phyloP scores from a whole-genome alignment of 306 rosid species.

The Dryas drummondii region DNA sequence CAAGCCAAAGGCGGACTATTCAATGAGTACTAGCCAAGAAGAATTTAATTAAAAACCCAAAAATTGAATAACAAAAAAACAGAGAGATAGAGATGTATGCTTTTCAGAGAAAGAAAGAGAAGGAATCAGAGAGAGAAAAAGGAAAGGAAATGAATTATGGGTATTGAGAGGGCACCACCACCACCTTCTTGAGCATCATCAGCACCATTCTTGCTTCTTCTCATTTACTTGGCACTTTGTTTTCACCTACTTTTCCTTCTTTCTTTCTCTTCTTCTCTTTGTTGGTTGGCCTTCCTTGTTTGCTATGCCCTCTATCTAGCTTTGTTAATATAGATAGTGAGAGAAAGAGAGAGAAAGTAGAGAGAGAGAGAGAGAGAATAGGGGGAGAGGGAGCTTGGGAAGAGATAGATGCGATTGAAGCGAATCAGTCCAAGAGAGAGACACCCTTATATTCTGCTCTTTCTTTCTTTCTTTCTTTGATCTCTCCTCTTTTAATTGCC shows the following conservation, averaged over 20 bases:
- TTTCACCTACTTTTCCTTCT: conserved; percentile 39
- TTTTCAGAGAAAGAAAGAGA: conserved; percentile 27
- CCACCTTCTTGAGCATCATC: conserved; percentile 28
- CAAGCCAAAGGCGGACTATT: conserved; percentile 56
- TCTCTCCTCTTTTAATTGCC: conserved; percentile 3
- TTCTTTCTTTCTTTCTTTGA: conserved; percentile 17
- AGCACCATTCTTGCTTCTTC: conserved; percentile 5
- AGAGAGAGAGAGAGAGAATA: conserved; percentile 18
- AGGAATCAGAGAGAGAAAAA: conserved; percentile 20
- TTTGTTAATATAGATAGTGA: conserved; percentile 13
- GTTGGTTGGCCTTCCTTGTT: conserved; percentile 3
- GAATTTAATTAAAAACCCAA: background rate
- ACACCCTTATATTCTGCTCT: conserved; percentile 53
- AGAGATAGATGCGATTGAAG: conserved; percentile 70
- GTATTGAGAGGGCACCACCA: conserved; percentile 30
- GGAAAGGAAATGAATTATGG: conserved; percentile 19
- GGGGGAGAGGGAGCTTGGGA: conserved; percentile 23
- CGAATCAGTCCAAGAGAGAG: conserved; percentile 85
- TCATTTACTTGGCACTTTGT: conserved; percentile 29
- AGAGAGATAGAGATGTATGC: conserved; percentile 13
- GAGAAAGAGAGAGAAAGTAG: conserved; percentile 1
- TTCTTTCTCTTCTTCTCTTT: background rate
- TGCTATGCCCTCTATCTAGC: background rate
- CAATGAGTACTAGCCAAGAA: conserved; percentile 32
- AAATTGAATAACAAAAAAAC: background rate